phyloP scores from a whole-genome alignment of 2,329 filamentous ascomycete genomes.

The Coniochaeta prunicola region DNA sequence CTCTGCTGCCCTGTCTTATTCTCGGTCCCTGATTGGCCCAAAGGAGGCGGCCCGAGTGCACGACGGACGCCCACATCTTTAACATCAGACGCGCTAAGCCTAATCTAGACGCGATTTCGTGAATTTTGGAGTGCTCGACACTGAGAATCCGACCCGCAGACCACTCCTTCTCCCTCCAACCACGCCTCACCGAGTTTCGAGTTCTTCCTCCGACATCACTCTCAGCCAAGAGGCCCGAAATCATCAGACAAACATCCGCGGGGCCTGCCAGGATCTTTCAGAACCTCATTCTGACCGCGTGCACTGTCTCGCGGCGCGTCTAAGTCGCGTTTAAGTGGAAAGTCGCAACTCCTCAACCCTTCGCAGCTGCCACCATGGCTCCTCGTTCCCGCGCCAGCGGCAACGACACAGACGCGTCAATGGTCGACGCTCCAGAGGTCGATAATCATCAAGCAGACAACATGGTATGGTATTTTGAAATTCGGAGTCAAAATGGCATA shows the following conservation, averaged over 20 bases:
- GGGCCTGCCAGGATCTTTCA: background rate
- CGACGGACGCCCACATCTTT: background rate
- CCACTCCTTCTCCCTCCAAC: constrained; percentile 2
- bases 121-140: constrained; percentile 3
- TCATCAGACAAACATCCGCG: constrained; percentile 1
- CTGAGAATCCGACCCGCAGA: constrained; percentile 3
- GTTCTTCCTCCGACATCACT: background rate
- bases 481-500: background rate
- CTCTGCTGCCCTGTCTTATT: background rate
- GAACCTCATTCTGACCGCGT: background rate
- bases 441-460: constrained; percentile 31
- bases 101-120: constrained; percentile 4
- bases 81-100: constrained; percentile 2
- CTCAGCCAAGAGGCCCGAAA: constrained; percentile 5
- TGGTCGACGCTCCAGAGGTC: constrained; percentile 50
- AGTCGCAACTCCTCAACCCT: constrained; percentile 28
- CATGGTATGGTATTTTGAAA: constrained; percentile 32
- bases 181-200: background rate
- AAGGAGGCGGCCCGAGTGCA: background rate
- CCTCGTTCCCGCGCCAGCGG: constrained; percentile 43
- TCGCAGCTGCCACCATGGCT: constrained; percentile 41
- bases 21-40: background rate
- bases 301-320: constrained; percentile 33
- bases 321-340: constrained; percentile 40
- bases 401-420: constrained; percentile 54